Conservation (phyloP, 768 basidiomycete genomes). For the Mycena indigotica region DNA sequence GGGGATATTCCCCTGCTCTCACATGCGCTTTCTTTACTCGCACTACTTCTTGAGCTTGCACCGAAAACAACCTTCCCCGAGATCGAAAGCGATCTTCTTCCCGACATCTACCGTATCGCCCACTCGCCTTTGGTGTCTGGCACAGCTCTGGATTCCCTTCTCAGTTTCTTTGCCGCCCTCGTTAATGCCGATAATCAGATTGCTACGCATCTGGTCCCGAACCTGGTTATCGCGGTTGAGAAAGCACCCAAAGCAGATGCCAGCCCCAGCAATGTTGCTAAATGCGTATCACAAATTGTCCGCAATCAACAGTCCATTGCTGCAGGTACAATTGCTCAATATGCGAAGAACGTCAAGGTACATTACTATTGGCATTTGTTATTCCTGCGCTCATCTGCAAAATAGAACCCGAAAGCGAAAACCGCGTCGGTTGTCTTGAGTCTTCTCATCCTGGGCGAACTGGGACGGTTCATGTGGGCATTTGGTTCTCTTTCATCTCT, state of each 20-base stretch:
- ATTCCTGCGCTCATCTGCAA: constrained; percentile 1
- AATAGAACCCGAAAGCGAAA: constrained; percentile 54
- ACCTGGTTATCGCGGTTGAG: constrained; percentile 65
- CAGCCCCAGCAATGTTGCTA: constrained; percentile 73
- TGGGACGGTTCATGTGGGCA: constrained; percentile 85
- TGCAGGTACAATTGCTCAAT: constrained; percentile 83
- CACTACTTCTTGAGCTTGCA: constrained; percentile 68
- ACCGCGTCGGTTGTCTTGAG: constrained; percentile 76
- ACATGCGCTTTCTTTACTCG: constrained; percentile 65
- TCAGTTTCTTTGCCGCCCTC: constrained; percentile 79
- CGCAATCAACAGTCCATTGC: constrained; percentile 69
- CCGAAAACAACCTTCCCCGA: constrained; percentile 72
- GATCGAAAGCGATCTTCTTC: constrained; percentile 70
- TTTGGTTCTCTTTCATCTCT: constrained; percentile 8
- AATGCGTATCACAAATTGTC: constrained; percentile 83
- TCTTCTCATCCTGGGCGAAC: constrained; percentile 87
- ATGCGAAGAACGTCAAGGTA: constrained; percentile 80
- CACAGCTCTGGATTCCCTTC: constrained; percentile 76
- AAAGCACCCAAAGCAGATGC: constrained; percentile 63
- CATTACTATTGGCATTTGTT: constrained; percentile 10
- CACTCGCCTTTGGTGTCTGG: constrained; percentile 80
- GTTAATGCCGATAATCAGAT: constrained; percentile 84
- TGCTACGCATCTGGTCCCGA: constrained; percentile 79
- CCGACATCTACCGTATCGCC: constrained; percentile 67
- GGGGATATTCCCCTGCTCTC: constrained; percentile 79